Evolutionary conservation across 257 asterid genomes (phyloP), one percentile per base, ranked within the genome.

Genomic region (Solanum sparsipilum): DNA sequence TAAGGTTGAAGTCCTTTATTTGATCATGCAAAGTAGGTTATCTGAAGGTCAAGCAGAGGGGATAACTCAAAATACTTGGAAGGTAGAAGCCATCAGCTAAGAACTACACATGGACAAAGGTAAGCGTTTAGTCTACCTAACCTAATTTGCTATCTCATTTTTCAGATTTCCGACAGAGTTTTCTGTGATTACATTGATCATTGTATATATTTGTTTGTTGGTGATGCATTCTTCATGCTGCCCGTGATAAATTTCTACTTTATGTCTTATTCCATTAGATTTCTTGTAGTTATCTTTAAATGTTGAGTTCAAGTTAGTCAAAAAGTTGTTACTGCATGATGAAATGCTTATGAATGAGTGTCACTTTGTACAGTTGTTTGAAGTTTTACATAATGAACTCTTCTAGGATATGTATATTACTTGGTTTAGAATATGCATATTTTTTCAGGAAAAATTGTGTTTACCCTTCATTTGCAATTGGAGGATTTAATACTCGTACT

Each of bases 101-200:
- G 86, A 84, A 85, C 88, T 89, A 86, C 90, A 71, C 84, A 95
- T 95, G 98, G 98, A 94, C 89, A 93, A 90, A 88, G 91, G 98
- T 95, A 91, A 94, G 91, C 21, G 15, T 27, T 79, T 82, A 29
- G 31, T 82, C 86, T 82, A 31, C 86, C 86, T 82, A 18, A 29
- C 29, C 31, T 82, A 52, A 48, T 10, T 48, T 27, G 6, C 44
- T 20, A 82, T 31, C 86, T 82, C 44, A 31, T 31, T 82, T 20
- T 48, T 82, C 71, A 31, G 7, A 48, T 31, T 46, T 31, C 13
- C 7, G 21, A 11, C 71, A 52, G 25, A 31, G 18, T 81, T 46
- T 46, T 29, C 27, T 48, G 21, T 0, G 6, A 82, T 48, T 52
- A 48, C 18, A 31, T 18, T 48, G 70, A 82, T 31, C 52, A 31